Percentiles rank a stretch among this genome's conserved stretches.
Conservation (phyloP, 345 rosid genomes). For the Arabidopsis suecica region DNA sequence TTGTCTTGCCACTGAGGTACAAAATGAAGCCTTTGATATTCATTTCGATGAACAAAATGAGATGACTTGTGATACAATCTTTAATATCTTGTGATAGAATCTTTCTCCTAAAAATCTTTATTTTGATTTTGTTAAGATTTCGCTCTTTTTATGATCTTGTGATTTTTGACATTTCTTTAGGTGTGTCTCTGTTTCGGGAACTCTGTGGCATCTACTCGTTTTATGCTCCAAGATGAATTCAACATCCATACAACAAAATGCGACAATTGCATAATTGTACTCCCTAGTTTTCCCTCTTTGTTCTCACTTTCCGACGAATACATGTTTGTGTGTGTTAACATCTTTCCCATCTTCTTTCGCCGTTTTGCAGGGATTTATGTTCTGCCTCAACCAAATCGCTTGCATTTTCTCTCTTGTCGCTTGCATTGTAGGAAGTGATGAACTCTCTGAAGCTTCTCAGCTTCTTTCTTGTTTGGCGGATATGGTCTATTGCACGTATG, state of each 20-base stretch:
- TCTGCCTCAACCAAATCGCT: slow-evolving; percentile 88
- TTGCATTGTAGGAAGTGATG: slow-evolving; percentile 87
- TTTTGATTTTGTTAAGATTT: background rate
- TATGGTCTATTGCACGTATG: slow-evolving; percentile 93
- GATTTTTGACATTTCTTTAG: slow-evolving; percentile 44
- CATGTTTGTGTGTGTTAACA: background rate
- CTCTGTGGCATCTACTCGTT: slow-evolving; percentile 91
- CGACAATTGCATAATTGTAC: slow-evolving; percentile 92
- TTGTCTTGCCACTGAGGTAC: slow-evolving; percentile 77
- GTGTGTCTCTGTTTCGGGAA: slow-evolving; percentile 82
- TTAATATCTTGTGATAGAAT: background rate
- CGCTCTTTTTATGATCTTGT: slow-evolving; percentile 4
- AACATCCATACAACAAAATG: slow-evolving; percentile 92
- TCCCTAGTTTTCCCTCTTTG: slow-evolving; percentile 16
- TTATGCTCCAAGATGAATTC: slow-evolving; percentile 91
- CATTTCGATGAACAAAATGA: background rate
- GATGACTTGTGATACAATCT: background rate
- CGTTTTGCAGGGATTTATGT: slow-evolving; percentile 77
- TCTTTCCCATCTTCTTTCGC: slow-evolving; percentile 4
- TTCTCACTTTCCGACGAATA: slow-evolving; percentile 31
- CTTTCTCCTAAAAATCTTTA: background rate
- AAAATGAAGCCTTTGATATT: slow-evolving; percentile 3
- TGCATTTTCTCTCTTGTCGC: slow-evolving; percentile 90
- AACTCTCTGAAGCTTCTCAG: slow-evolving; percentile 81
- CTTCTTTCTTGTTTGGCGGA: slow-evolving; percentile 71